Conservation (phyloP, 179 eudicot genomes). For the Corrigiola litoralis region DNA sequence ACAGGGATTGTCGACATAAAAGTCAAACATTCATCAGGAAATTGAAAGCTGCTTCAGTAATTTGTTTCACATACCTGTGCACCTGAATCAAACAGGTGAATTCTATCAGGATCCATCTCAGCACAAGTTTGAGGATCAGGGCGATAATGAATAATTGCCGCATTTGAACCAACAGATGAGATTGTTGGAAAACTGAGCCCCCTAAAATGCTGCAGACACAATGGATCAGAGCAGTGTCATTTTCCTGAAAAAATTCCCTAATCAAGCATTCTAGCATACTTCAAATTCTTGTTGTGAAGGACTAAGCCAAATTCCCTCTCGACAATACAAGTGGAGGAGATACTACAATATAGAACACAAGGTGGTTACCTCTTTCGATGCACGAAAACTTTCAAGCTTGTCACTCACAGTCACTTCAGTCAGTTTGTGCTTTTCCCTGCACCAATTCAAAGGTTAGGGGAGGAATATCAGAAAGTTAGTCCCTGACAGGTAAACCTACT, state of each 20-base stretch:
- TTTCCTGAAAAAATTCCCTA: neutral
- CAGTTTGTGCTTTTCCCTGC: slow-evolving; percentile 61
- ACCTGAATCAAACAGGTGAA: slow-evolving; percentile 88
- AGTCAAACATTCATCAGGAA: neutral
- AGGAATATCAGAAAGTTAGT: neutral
- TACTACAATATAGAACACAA: neutral
- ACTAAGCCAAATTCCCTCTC: neutral
- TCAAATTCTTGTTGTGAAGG: neutral
- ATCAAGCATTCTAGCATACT: neutral
- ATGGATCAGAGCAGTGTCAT: neutral
- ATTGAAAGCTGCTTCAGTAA: neutral
- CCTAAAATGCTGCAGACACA: slow-evolving; percentile 64
- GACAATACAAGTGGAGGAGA: neutral
- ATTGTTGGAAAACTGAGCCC: slow-evolving; percentile 98
- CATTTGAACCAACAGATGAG: slow-evolving; percentile 95
- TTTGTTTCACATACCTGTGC: slow-evolving; percentile 62
- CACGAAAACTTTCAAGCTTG: slow-evolving; percentile 92
- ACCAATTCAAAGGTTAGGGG: slow-evolving; percentile 12
- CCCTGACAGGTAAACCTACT: neutral
- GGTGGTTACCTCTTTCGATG: slow-evolving; percentile 76
- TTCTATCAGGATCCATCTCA: slow-evolving; percentile 79
- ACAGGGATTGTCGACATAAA: neutral
- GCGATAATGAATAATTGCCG: slow-evolving; percentile 79
- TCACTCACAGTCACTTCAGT: slow-evolving; percentile 94
- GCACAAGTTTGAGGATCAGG: slow-evolving; percentile 75